A percentile compares a stretch with the other conserved stretches of the same genome.
These are phyloP conservation scores for Teunomyces pallodes DNA, from an alignment of 805 yeast species.

Conservation along the genomic window DNA sequence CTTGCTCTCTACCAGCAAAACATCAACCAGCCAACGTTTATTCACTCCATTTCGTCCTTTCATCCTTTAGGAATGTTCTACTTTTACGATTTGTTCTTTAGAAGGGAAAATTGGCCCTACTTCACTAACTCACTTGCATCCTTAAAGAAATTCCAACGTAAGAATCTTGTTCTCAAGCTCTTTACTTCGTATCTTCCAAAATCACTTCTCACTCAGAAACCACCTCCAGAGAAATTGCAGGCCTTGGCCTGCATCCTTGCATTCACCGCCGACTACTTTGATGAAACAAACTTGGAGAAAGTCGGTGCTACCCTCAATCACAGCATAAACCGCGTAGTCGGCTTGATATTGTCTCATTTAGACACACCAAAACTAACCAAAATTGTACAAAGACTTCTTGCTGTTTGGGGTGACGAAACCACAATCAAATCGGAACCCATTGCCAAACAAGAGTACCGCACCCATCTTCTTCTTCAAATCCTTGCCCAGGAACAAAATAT, in stretches of 20 bases:
- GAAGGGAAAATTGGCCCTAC: conserved; percentile 15
- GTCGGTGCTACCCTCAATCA: conserved; percentile 12
- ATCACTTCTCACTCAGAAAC: background rate
- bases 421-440: conserved; percentile 40
- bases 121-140: conserved; percentile 12
- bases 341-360: conserved; percentile 9
- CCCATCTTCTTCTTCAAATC: conserved; percentile 46
- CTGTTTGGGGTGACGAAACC: conserved; percentile 29
- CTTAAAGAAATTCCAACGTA: conserved; percentile 28
- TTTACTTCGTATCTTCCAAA: conserved; percentile 11
- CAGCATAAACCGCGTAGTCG: conserved; percentile 15
- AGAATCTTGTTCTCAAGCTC: conserved; percentile 16
- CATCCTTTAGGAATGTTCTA: conserved; percentile 12
- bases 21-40: conserved; percentile 7
- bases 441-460: conserved; percentile 44
- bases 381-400: conserved; percentile 6
- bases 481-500: conserved; percentile 18
- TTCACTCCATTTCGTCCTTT: conserved; percentile 22
- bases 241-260: conserved; percentile 18
- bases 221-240: conserved; percentile 7
- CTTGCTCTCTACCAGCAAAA: conserved; percentile 9
- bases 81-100: conserved; percentile 25
- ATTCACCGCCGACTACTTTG: conserved; percentile 16
- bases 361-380: conserved; percentile 2
- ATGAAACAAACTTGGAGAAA: conserved; percentile 19